Evolutionary conservation across 306 rosid genomes (phyloP), one percentile per base, ranked within the genome.

Genomic region (Lithocarpus polystachyus): DNA sequence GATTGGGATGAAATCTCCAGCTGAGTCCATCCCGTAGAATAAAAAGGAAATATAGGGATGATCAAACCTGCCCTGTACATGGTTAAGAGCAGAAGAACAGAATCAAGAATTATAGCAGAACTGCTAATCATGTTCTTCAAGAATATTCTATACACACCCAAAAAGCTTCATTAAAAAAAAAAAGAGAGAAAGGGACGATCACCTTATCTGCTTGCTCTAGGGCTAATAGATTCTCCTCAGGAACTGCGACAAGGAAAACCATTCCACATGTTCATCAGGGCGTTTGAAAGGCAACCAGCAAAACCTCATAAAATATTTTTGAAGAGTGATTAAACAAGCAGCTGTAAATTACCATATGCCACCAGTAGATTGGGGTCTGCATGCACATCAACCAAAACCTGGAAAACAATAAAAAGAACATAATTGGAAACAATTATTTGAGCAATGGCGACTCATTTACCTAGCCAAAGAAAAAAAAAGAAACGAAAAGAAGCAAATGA

Each of bases 1-100:
- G 77, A 94, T 85, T 29, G 97, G 97, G 84, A 94, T 94, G 89
- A 87, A 92, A 82, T 94, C 97, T 26, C 99, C 99, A 29, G 95
- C 97, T 22, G 93, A 74, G 76, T 94, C 97, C 97, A 86, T 82
- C 84, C 99, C 99, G 22, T 92, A 88, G 88, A 92, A 94, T 68
- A 94, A 82, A 86, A 94, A 92, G 61, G 97, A 92, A 79, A 84
- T 22, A 77, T 91, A 92, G 6, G 99, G 99, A 78, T 92, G 99
- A 84, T 94, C 97, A 78, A 92, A 87, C 52, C 90, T 91, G 55
- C 81, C 91, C 99, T 92, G 90, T 20, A 84, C 22, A 80, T 52
- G 48, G 22, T 64, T 37, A 75, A 85, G 70, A 23, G 68, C 40
- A 29, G 55, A 52, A 71, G 31, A 28, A 65, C 17, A 60, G 31